Percentiles rank a stretch among this genome's conserved stretches.
These are phyloP conservation scores for Populus davidiana DNA, from an alignment of 345 rosid genomes.

Conservation along the genomic window DNA sequence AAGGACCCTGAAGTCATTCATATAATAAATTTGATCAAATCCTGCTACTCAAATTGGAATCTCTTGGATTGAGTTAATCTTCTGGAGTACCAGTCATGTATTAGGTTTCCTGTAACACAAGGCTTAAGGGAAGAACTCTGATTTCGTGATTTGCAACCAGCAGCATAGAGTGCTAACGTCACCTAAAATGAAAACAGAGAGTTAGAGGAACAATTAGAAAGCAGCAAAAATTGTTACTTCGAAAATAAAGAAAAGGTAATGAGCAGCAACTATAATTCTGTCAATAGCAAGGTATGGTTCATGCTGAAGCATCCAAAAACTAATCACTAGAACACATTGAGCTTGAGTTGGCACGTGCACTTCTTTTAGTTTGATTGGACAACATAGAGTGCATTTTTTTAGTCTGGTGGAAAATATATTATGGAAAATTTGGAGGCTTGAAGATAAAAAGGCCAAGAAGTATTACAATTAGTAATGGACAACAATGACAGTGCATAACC, in stretches of 20 bases:
- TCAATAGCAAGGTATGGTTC: neutral
- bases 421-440: neutral
- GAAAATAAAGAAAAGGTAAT: neutral
- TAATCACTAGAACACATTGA: neutral
- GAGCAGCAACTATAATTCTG: neutral
- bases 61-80: neutral
- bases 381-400: neutral
- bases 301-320: neutral
- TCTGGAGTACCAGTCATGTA: constrained; percentile 64
- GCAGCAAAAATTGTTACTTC: constrained; percentile 1
- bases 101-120: constrained; percentile 61
- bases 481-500: neutral
- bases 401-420: neutral
- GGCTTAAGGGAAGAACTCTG: constrained; percentile 74
- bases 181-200: constrained; percentile 38
- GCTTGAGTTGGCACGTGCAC: neutral
- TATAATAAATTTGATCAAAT: neutral
- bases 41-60: neutral
- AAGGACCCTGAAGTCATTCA: neutral
- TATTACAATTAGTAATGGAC: neutral
- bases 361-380: neutral
- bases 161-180: constrained; percentile 50
- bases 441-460: neutral
- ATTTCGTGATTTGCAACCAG: constrained; percentile 58
- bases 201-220: constrained; percentile 10